Base-by-base conservation (phyloP, 257 asterid genomes). In the Leonotis leonurus region DNA sequence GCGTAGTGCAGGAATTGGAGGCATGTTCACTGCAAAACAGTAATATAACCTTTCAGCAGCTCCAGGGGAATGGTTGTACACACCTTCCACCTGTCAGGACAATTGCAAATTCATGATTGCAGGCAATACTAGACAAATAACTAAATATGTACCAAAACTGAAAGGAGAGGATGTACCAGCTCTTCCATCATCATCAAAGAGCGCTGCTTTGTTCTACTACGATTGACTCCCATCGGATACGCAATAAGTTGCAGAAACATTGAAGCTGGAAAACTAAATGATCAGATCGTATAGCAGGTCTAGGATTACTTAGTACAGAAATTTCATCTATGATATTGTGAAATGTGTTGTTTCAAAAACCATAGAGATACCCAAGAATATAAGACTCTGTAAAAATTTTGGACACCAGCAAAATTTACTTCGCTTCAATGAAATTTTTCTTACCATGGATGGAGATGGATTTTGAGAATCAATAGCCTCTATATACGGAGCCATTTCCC, bases 401-500 rank as follows among this genome's bases (percentile, higher is more conserved):
- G 95, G n/a, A n/a, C n/a, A n/a, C n/a, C n/a, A n/a, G n/a, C n/a
- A 60, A 90, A 81, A 79, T 88, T 5, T 6, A 30, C 35, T 0
- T 4, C 1, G 8, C 2, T 30, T 30, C 87, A 73, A 88, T 75
- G 5, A 24, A 22, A 18, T 13, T 48, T 74, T 25, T 51, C 84
- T 73, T 65, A 87, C 95, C 72, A 75, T 79, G 82, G 77, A 85
- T 26, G 79, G 87, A 44, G 95, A 83, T 67, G 88, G 70, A 54
- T 46, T 62, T 72, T 92, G 99, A 61, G 96, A 81, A 81, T 89
- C 91, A 78, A 89, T 77, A 56, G 99, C 96, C 86, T 92, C 97
- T 32, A 92, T 84, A 62, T 89, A 92, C 53, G 98, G 96, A 68
- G 95, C 95, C 97, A 92, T 80, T 72, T 92, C 84, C 90, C 87